A percentile compares a stretch with the other conserved stretches of the same genome.
These are phyloP conservation scores for Penicillium coprophilum DNA, from an alignment of 495 filamentous ascomycete genomes.

Conservation along the genomic window DNA sequence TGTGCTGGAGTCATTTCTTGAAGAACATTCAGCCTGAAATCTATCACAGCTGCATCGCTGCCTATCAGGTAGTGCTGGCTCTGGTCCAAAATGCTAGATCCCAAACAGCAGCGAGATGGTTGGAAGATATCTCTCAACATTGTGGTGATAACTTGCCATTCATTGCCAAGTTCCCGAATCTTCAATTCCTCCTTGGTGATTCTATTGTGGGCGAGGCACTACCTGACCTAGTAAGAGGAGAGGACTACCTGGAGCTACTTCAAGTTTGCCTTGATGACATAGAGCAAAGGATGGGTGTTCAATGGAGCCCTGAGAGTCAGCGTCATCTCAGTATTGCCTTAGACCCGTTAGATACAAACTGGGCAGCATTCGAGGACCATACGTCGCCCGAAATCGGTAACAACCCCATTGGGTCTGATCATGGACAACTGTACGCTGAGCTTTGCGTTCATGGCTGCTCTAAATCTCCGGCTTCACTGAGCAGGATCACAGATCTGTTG, in stretches of 20 bases:
- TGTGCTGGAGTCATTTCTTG: conserved; percentile 27
- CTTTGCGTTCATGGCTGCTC: conserved; percentile 36
- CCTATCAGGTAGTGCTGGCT: conserved; percentile 27
- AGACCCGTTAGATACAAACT: conserved; percentile 14
- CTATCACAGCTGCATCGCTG: conserved; percentile 11
- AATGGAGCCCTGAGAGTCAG: conserved; percentile 21
- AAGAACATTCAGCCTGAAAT: conserved; percentile 4
- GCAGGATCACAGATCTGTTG: conserved; percentile 30
- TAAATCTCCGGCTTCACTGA: conserved; percentile 28
- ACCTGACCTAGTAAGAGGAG: conserved; percentile 22
- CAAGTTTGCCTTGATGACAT: conserved; percentile 26
- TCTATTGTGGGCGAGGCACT: conserved; percentile 19
- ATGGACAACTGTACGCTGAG: conserved; percentile 31
- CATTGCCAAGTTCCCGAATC: conserved; percentile 20
- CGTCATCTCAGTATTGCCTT: conserved; percentile 18
- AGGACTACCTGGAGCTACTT: conserved; percentile 27
- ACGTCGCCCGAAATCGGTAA: conserved; percentile 32
- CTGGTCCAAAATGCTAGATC: conserved; percentile 20
- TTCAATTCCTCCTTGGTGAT: conserved; percentile 24
- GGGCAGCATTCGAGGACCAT: conserved; percentile 23
- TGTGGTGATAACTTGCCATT: conserved; percentile 25
- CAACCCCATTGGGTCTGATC: conserved; percentile 28
- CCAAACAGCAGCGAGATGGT: conserved; percentile 22
- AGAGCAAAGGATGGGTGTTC: conserved; percentile 34
- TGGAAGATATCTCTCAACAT: conserved; percentile 30